Evolutionary conservation across 768 basidiomycete genomes (phyloP), one percentile per base, ranked within the genome.

Genomic region (Scleroderma citrinum): DNA sequence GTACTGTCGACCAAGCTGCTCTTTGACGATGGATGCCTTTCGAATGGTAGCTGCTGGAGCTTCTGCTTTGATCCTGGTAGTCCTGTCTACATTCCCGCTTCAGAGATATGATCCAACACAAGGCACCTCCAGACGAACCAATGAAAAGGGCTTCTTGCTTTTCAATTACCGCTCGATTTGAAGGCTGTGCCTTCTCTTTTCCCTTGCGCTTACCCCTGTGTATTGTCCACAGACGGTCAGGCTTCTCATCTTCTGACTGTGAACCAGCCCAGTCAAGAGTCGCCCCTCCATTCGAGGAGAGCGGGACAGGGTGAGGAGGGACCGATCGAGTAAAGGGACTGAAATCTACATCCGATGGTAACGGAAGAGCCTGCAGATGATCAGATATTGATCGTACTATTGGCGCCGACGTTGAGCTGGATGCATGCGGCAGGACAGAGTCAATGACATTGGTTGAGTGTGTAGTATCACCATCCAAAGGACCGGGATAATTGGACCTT

Each of bases 261-360:
- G 72, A 62, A n/a, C 76, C 73, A n/a, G 77, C 74, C 87, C 87
- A 90, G 57, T 90, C 87, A 31, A 89, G 66, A 1, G 85, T 85
- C 23, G 71, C 68, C 5, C 87, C 87, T 48, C 83, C 81, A 59
- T 88, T 78, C 6, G 75, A 72, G 7, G 86, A 87, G 6, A 76
- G 66, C 0, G 87, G 87, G 8, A 89, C 76, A 12, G 87, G 87
- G 57, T 87, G 85, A 3, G 60, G 57, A 30, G 71, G 70, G 11
- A 59, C 63, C 26, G 67, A 56, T 17, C 76, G 74, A 7, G 78
- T 78, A 1, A 82, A 80, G 20, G 85, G 85, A 56, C 83, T 80
- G 59, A 85, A 87, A 60, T 87, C 85, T 21, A 87, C 71, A 37
- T 86, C 84, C 2, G 75, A 52, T 3, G 54, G 54, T 29, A 54